Percentiles rank a stretch among this genome's conserved stretches.
phyloP scores from a whole-genome alignment of 1,139 yeast genomes.

The Saccharomyces pastorianus region DNA sequence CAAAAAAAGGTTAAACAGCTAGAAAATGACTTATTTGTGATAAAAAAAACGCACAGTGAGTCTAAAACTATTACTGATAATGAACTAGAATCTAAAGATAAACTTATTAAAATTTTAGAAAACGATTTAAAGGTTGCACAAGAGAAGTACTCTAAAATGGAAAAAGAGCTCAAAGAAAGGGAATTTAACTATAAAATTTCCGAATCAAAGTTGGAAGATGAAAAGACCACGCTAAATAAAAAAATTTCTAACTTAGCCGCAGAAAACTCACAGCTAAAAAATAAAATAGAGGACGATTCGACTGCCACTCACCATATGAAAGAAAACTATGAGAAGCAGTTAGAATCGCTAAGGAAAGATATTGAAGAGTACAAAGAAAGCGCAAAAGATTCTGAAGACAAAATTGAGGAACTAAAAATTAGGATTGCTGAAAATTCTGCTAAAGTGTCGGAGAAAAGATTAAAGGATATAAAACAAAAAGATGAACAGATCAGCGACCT shows the following conservation, averaged over 20 bases:
- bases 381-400: neutral
- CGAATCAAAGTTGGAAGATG: slow-evolving; percentile 18
- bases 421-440: neutral
- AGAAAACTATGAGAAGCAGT: neutral
- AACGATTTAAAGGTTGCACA: neutral
- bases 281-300: neutral
- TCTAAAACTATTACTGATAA: neutral
- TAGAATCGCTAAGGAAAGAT: slow-evolving; percentile 6
- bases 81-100: neutral
- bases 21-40: neutral
- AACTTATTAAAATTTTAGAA: neutral
- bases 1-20: neutral
- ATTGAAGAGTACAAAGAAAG: slow-evolving; percentile 4
- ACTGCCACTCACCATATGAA: neutral
- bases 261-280: slow-evolving; percentile 1
- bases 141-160: slow-evolving; percentile 18
- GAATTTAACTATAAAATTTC: slow-evolving; percentile 14
- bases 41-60: neutral
- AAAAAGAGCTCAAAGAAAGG: slow-evolving; percentile 24
- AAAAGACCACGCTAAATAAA: slow-evolving; percentile 1
- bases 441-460: neutral
- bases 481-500: slow-evolving; percentile 7
- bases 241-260: slow-evolving; percentile 12
- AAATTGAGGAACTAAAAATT: slow-evolving; percentile 3
- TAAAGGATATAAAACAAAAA: slow-evolving; percentile 7